These are phyloP conservation scores for Candida manassasensis DNA, from an alignment of 805 yeast genomes.

Conservation along the genomic window DNA sequence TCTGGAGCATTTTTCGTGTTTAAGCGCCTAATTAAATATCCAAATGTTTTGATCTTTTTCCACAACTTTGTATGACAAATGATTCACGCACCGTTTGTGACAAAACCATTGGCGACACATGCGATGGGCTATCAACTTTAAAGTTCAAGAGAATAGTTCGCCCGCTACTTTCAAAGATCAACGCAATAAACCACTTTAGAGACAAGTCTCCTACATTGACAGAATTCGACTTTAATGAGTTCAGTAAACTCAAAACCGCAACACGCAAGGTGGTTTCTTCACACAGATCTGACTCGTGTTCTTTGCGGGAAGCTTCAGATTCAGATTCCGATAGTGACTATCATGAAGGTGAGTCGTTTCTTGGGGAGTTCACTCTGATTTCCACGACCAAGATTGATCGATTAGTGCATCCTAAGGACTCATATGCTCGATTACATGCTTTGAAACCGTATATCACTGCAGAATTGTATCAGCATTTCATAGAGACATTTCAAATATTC, in stretches of 20 bases:
- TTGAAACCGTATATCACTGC: conserved; percentile 22
- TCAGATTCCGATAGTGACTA: conserved; percentile 4
- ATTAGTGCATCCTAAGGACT: conserved; percentile 1
- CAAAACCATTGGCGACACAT: background rate
- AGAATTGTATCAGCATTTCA: conserved; percentile 25
- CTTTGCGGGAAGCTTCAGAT: no score
- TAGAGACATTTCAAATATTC: conserved; percentile 29
- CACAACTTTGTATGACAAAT: no score
- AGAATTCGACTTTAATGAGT: conserved; percentile 9
- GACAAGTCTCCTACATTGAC: conserved; percentile 22
- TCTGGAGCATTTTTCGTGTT: no score
- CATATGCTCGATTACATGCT: conserved; percentile 18
- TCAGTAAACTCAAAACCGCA: no score
- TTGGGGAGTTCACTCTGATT: no score
- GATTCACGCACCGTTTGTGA: no score
- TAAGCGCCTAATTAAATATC: no score
- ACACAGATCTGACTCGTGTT: no score
- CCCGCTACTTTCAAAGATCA: conserved; percentile 34
- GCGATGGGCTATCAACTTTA: background rate
- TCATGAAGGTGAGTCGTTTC: no score
- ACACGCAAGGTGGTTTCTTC: no score
- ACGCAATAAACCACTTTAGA: conserved; percentile 25
- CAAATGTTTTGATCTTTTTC: no score
- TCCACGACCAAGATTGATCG: no score
- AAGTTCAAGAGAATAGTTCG: conserved; percentile 30